These are phyloP conservation scores for Grosmannia huntii DNA, from an alignment of 2,329 filamentous ascomycete species.

Conservation along the genomic window DNA sequence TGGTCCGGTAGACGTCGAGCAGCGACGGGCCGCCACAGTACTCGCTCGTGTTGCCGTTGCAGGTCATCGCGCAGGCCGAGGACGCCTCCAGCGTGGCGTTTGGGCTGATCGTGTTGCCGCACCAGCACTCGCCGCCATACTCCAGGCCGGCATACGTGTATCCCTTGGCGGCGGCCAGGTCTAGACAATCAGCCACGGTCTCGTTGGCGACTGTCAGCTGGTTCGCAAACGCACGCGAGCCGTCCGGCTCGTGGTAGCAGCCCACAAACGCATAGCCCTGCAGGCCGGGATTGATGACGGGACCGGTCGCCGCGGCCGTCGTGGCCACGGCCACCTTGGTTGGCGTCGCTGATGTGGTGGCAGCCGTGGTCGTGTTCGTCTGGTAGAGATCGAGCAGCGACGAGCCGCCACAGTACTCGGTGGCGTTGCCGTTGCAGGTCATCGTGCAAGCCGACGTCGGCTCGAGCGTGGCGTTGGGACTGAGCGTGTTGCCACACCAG, in stretches of 20 bases:
- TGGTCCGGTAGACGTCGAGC: slow-evolving; percentile 1
- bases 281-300: slow-evolving; percentile 20
- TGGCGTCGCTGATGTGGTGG: neutral
- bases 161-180: slow-evolving; percentile 10
- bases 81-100: slow-evolving; percentile 11
- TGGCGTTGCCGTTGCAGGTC: slow-evolving; percentile 13
- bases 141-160: slow-evolving; percentile 38
- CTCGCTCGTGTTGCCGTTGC: slow-evolving; percentile 11
- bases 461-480: slow-evolving; percentile 8
- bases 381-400: slow-evolving; percentile 12
- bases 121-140: slow-evolving; percentile 30
- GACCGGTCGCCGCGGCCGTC: slow-evolving; percentile 5
- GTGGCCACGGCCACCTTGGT: neutral
- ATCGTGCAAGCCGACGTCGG: slow-evolving; percentile 16
- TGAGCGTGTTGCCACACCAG: slow-evolving; percentile 7
- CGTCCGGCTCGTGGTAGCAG: slow-evolving; percentile 22
- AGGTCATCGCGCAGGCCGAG: slow-evolving; percentile 17
- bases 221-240: slow-evolving; percentile 11
- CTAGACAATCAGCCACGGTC: slow-evolving; percentile 15
- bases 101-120: slow-evolving; percentile 10
- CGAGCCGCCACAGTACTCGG: slow-evolving; percentile 12
- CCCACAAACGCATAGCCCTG: slow-evolving; percentile 18
- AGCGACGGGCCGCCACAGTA: slow-evolving; percentile 2
- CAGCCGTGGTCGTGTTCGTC: slow-evolving; percentile 8
- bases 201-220: slow-evolving; percentile 7